Evolutionary conservation across 805 yeast species (phyloP), one percentile per base, ranked within the genome.

Genomic region (Metschnikowia kofuensis): DNA sequence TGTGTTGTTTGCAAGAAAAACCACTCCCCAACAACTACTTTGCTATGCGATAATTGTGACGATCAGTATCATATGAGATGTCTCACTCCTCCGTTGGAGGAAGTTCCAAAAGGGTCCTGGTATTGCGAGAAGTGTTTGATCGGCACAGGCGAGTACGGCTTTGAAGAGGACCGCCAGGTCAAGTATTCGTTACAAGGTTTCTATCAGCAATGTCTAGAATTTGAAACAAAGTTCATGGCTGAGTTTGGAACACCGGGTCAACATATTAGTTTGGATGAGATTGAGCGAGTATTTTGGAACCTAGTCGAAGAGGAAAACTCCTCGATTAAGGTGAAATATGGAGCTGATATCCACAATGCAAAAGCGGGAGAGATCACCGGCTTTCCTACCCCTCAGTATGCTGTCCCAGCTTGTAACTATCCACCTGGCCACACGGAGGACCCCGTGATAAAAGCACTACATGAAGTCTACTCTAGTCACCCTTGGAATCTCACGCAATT

Each of bases 71-170:
- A 91, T 64, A 72, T 75, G 66, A 67, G 69, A 36, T 89, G 96
- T 61, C 68, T 89, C n/a, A 67, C 66, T 12, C 85, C 85, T 2
- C 82, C 82, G 1, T 55, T 85, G 26, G 60, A 65, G 0, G 58
- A 59, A 2, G 68, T 84, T 1, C 90, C 91, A 0, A 61, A 71
- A 27, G 79, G 79, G 10, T 77, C 74, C 14, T 91, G 96, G 96
- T 84, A 77, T 60, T 91, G 98, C 64, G 85, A 85, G 43, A 78
- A 78, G 48, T 91, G 98, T 65, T 70, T 91, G n/a, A 74, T 86
- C 12, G 96, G 96, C 0, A 85, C 88, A 37, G 92, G 94, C 1
- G 90, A 83, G 54, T 91, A 89, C 60, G 96, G 96, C 0, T 91
- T 92, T 64, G 91, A 86, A 54, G 94, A 87, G 54, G 66, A 66